Evolutionary conservation across 2,329 filamentous ascomycete genomes (phyloP).

Genomic region (Periconia sp.): DNA sequence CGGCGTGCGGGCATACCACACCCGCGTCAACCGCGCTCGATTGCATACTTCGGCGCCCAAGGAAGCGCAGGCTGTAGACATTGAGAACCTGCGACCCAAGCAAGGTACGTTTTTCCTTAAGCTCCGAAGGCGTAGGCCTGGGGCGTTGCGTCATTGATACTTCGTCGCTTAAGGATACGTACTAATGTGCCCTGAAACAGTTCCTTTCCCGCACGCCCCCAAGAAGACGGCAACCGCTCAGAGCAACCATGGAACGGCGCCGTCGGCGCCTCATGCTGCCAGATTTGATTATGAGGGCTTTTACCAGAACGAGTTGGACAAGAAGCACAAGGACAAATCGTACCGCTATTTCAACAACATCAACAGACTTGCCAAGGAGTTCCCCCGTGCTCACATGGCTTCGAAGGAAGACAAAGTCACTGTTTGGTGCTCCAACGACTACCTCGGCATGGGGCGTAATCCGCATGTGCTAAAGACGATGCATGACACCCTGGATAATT

Average conservation of each 20-base stretch:
- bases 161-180: background rate
- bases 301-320: slow-evolving; percentile 87
- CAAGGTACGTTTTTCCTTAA: slow-evolving; percentile 48
- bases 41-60: slow-evolving; percentile 82
- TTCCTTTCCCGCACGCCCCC: slow-evolving; percentile 36
- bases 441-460: slow-evolving; percentile 97
- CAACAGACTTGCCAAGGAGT: slow-evolving; percentile 95
- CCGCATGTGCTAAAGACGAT: slow-evolving; percentile 84
- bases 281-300: slow-evolving; percentile 93
- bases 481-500: slow-evolving; percentile 93
- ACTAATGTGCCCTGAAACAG: slow-evolving; percentile 19
- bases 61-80: slow-evolving; percentile 78
- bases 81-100: slow-evolving; percentile 43
- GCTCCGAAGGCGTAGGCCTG: background rate
- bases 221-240: slow-evolving; percentile 30
- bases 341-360: slow-evolving; percentile 99
- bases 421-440: slow-evolving; percentile 99
- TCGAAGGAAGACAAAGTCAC: slow-evolving; percentile 84
- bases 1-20: slow-evolving; percentile 56
- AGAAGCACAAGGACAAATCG: slow-evolving; percentile 99
- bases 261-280: slow-evolving; percentile 54
- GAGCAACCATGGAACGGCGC: slow-evolving; percentile 45
- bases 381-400: slow-evolving; percentile 91
- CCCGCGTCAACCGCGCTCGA: slow-evolving; percentile 67
- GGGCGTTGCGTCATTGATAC: too few relatives aligned